Conservation (phyloP, 2,329 filamentous ascomycete genomes). For the Fusarium lateritium region DNA sequence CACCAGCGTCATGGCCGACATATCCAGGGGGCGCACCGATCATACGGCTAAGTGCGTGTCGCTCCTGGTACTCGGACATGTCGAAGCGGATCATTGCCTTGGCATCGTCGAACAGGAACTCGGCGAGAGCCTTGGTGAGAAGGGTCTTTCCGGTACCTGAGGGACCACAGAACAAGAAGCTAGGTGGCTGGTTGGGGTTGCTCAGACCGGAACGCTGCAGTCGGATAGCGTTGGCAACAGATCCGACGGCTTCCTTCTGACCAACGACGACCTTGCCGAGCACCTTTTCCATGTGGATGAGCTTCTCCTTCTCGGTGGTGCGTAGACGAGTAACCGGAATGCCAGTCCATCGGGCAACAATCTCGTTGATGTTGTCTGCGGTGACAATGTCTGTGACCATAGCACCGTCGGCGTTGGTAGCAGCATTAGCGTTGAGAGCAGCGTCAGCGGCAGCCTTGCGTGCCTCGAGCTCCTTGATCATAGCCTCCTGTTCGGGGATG, state of each 20-base stretch:
- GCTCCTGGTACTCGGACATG: constrained; percentile 99
- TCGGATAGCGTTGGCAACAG: constrained; percentile 95
- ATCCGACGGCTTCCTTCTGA: constrained; percentile 92
- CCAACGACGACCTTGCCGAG: constrained; percentile 90
- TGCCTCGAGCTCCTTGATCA: constrained; percentile 85
- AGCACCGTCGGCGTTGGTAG: constrained; percentile 73
- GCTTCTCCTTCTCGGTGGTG: constrained; percentile 97
- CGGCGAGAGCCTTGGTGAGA: constrained; percentile 94
- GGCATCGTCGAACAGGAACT: constrained; percentile 97
- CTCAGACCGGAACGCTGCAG: constrained; percentile 93
- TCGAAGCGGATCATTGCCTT: constrained; percentile 99
- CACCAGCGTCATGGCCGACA: constrained; percentile 95
- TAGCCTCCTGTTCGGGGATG: constrained; percentile 88
- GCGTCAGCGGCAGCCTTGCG: constrained; percentile 86
- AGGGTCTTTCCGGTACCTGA: constrained; percentile 98
- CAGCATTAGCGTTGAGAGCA: constrained; percentile 68
- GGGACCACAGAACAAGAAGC: constrained; percentile 98
- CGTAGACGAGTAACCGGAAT: constrained; percentile 95
- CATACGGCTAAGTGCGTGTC: constrained; percentile 95
- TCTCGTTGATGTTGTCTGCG: constrained; percentile 98
- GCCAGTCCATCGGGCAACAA: constrained; percentile 97
- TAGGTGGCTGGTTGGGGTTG: constrained; percentile 97
- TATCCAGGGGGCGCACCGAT: constrained; percentile 98
- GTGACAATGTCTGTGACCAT: constrained; percentile 95
- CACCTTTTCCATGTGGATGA: constrained; percentile 95